Conservation (phyloP, 768 basidiomycete genomes). For the Tulasnella sp. region DNA sequence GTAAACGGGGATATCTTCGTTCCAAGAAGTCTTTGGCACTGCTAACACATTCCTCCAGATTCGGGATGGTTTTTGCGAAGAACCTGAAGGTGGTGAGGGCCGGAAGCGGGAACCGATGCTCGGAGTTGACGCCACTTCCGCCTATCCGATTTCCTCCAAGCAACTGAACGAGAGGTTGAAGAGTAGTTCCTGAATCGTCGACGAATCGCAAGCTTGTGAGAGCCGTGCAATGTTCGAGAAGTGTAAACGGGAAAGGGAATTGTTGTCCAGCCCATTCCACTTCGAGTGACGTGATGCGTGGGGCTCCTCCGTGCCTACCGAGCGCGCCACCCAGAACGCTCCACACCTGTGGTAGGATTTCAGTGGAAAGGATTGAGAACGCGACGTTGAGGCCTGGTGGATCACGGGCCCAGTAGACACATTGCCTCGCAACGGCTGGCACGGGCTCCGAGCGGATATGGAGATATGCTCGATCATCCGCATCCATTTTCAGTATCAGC, state of each 20-base stretch:
- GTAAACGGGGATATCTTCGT: background rate
- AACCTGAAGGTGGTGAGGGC: background rate
- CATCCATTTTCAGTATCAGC: background rate
- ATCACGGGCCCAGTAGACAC: background rate
- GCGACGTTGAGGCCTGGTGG: background rate
- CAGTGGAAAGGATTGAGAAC: background rate
- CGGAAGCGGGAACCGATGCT: background rate
- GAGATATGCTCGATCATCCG: background rate
- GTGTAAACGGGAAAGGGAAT: too few species aligned
- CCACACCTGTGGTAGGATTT: background rate
- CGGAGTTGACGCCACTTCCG: background rate
- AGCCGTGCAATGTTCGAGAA: background rate
- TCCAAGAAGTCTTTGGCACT: background rate
- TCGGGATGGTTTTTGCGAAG: background rate
- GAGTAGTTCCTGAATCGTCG: background rate
- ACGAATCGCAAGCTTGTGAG: background rate
- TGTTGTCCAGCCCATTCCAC: too few species aligned
- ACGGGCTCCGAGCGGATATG: background rate
- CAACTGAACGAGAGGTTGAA: background rate
- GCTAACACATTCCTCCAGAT: background rate
- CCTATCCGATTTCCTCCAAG: background rate
- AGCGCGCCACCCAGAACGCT: background rate
- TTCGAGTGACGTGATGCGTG: background rate
- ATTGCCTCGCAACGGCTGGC: background rate
- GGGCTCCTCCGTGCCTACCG: background rate